Conservation (phyloP, 2,329 filamentous ascomycete genomes). For the Aspergillus brunneoviolaceus region DNA sequence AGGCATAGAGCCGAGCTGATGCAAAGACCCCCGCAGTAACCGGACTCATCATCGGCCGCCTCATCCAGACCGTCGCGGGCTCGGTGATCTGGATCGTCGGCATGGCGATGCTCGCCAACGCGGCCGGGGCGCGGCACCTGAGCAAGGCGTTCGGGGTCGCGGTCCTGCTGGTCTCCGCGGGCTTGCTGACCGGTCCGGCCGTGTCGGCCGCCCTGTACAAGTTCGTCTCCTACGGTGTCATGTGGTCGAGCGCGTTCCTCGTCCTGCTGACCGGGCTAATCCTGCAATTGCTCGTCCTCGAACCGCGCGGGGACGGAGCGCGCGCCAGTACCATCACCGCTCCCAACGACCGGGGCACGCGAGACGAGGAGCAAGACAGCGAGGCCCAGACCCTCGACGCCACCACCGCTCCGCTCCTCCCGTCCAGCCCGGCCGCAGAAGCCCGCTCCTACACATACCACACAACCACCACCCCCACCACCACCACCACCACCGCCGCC, state of each 20-base stretch:
- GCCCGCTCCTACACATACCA: slow-evolving; percentile 19
- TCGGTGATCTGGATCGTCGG: slow-evolving; percentile 5
- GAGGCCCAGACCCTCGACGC: neutral
- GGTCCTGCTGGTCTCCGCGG: neutral
- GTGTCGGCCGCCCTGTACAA: neutral
- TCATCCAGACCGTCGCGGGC: neutral
- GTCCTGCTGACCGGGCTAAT: neutral
- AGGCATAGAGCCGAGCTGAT: too few species aligned
- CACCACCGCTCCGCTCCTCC: neutral
- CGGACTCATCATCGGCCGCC: neutral
- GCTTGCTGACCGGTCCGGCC: neutral
- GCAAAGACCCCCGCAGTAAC: neutral
- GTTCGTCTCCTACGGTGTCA: neutral
- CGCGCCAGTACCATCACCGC: neutral
- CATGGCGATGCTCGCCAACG: slow-evolving; percentile 3
- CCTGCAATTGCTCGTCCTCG: neutral
- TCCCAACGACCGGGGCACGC: neutral
- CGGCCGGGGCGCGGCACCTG: slow-evolving; percentile 1
- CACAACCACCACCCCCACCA: neutral
- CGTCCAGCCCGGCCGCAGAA: neutral
- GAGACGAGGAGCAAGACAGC: neutral
- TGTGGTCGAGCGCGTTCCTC: neutral
- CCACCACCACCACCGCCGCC: too few species aligned
- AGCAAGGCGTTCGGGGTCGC: neutral
- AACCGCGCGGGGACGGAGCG: neutral